Evolutionary conservation across 73 alveolate species (phyloP).

Genomic region (Blepharisma japonicum): DNA sequence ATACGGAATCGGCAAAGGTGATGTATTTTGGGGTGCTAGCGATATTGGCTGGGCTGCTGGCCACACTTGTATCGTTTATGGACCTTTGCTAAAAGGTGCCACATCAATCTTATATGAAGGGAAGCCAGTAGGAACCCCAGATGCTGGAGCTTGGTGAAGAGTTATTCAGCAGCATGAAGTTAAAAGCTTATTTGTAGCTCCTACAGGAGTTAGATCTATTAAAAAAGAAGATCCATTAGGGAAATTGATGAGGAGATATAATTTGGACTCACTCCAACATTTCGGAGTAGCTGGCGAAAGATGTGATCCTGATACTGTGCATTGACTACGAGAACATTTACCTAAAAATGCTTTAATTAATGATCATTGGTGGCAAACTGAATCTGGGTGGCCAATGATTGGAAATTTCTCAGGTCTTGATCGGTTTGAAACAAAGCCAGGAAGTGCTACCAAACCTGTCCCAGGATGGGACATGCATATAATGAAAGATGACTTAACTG

Average conservation of each 20-base stretch:
- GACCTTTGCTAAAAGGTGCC: slow-evolving; percentile 98
- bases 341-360: slow-evolving; percentile 50
- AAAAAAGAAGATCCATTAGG: slow-evolving; percentile 97
- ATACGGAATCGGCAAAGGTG: slow-evolving; percentile 83
- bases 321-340: slow-evolving; percentile 76
- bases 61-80: slow-evolving; percentile 96
- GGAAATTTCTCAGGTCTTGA: slow-evolving; percentile 46
- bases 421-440: slow-evolving; percentile 77
- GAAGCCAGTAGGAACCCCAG: slow-evolving; percentile 95
- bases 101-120: slow-evolving; percentile 98
- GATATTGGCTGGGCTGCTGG: slow-evolving; percentile 99
- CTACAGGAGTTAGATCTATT: slow-evolving; percentile 98
- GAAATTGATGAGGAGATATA: slow-evolving; percentile 71
- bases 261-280: slow-evolving; percentile 65
- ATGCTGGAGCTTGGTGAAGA: slow-evolving; percentile 94
- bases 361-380: slow-evolving; percentile 99
- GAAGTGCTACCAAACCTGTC: slow-evolving; percentile 90
- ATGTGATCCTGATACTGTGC: slow-evolving; percentile 98
- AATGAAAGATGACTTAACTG: slow-evolving; percentile 50
- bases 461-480: slow-evolving; percentile 90
- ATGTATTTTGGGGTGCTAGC: slow-evolving; percentile 89
- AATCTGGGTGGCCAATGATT: slow-evolving; percentile 94
- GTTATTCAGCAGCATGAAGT: slow-evolving; percentile 85
- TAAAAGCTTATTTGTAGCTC: slow-evolving; percentile 93
- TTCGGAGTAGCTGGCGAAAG: slow-evolving; percentile 95